A percentile compares a stretch with the other conserved stretches of the same genome.
These are phyloP conservation scores for Brasenia schreberi DNA, from an alignment of 164 flowering plant species.

Conservation along the genomic window DNA sequence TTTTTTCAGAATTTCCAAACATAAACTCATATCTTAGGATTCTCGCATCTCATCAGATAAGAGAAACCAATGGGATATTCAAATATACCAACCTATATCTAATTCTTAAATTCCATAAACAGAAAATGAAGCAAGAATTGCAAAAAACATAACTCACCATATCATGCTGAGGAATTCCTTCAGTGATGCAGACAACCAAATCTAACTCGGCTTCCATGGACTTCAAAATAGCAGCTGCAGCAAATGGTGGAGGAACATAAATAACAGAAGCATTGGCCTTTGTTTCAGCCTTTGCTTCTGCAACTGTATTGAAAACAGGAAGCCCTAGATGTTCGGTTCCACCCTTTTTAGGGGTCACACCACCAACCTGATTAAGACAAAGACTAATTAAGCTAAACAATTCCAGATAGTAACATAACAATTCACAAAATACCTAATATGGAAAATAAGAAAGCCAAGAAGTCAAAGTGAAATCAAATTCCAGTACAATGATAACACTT, in stretches of 20 bases:
- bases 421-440: neutral
- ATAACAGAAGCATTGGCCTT: constrained; percentile 96
- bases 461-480: too few species aligned
- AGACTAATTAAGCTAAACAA: neutral
- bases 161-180: constrained; percentile 98
- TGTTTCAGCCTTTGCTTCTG: constrained; percentile 98
- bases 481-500: too few species aligned
- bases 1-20: too few species aligned
- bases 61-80: too few species aligned
- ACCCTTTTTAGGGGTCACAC: constrained; percentile 94
- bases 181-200: constrained; percentile 92
- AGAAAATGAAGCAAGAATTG: neutral
- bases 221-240: constrained; percentile 95
- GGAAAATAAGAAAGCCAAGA: neutral
- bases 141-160: constrained; percentile 39
- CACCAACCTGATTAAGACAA: constrained; percentile 61
- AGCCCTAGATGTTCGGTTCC: constrained; percentile 93
- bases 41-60: too few species aligned
- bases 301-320: constrained; percentile 89
- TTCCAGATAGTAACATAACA: neutral
- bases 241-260: constrained; percentile 98
- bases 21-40: too few species aligned
- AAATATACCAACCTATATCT: too few species aligned
- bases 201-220: constrained; percentile 94
- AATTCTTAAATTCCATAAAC: neutral